phyloP scores from a whole-genome alignment of 306 rosid species.

The Citrullus amarus region DNA sequence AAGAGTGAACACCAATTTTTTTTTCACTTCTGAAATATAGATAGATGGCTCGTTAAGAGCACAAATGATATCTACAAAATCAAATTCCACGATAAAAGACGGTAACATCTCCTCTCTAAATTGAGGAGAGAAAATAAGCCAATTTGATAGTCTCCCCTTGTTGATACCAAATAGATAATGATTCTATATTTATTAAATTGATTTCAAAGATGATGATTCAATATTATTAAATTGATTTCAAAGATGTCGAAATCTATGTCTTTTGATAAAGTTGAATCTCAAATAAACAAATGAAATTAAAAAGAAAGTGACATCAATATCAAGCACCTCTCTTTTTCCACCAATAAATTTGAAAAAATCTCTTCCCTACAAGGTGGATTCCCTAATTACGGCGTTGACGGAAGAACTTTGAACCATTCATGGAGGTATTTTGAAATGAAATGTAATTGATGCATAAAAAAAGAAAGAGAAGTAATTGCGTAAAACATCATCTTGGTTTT shows the following conservation, averaged over 20 bases:
- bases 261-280: neutral
- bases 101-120: no score
- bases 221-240: neutral
- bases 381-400: neutral
- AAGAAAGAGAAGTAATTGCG: no score
- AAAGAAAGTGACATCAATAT: neutral
- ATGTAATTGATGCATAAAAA: neutral
- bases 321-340: neutral
- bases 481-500: no score
- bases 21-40: no score
- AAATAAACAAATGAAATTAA: neutral
- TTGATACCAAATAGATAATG: neutral
- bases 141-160: no score
- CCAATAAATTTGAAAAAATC: neutral
- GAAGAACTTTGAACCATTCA: neutral
- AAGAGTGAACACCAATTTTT: no score
- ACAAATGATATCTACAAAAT: no score
- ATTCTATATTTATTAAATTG: neutral
- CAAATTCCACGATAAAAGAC: no score
- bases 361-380: slow-evolving; percentile 3
- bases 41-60: no score
- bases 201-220: neutral
- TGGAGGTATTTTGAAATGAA: neutral
- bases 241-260: neutral
- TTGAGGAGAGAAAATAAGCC: no score